Conservation (phyloP, 208 protist species). For the Strigomonas culicis region DNA sequence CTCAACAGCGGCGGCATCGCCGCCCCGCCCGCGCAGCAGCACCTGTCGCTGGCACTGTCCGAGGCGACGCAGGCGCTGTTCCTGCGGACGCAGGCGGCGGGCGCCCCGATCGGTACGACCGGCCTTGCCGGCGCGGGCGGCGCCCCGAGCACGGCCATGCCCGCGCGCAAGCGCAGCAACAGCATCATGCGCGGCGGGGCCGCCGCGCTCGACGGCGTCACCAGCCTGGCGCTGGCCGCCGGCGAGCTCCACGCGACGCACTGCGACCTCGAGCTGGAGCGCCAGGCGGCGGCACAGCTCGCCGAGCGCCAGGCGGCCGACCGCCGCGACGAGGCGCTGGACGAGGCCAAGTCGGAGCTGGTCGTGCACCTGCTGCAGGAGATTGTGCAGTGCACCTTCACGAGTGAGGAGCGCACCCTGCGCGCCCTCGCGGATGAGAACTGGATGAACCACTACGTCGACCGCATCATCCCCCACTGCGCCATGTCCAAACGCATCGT, state of each 20-base stretch:
- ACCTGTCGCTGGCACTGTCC: background rate
- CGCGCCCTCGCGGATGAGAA: constrained; percentile 52
- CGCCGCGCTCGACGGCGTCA: constrained; percentile 1
- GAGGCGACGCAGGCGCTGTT: constrained; percentile 8
- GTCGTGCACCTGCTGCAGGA: constrained; percentile 64
- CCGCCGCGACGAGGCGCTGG: constrained; percentile 31
- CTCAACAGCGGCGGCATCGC: background rate
- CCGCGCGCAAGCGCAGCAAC: background rate
- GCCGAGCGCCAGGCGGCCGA: background rate
- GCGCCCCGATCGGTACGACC: background rate
- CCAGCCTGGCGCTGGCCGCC: background rate
- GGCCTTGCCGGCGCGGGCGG: background rate
- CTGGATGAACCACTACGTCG: constrained; percentile 48
- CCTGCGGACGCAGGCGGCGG: background rate
- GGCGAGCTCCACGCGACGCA: background rate
- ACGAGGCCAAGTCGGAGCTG: constrained; percentile 61
- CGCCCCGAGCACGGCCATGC: background rate
- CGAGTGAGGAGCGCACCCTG: constrained; percentile 23
- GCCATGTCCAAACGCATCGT: constrained; percentile 41
- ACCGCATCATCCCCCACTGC: constrained; percentile 57
- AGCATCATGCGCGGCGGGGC: constrained; percentile 1
- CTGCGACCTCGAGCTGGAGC: constrained; percentile 13
- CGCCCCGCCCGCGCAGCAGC: constrained; percentile 4
- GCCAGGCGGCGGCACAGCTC: background rate
- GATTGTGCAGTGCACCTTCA: constrained; percentile 30